Conservation (phyloP, 257 asterid genomes). For the Cynanchum wilfordii region DNA sequence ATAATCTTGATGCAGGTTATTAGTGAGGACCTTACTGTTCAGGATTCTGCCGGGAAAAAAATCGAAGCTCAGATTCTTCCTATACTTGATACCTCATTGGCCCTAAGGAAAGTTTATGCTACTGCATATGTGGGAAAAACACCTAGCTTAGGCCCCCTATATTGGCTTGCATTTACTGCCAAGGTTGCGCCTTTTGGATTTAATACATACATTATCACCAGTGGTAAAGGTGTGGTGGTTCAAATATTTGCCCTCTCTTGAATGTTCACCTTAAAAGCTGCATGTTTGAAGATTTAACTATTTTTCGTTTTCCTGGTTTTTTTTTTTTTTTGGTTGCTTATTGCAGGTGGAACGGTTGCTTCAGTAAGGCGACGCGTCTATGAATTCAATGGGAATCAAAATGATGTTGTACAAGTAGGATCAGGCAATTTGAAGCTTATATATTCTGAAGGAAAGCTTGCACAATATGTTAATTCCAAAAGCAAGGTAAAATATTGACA, state of each 20-base stretch:
- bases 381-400: slow-evolving; percentile 37
- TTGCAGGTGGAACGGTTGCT: slow-evolving; percentile 42
- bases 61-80: slow-evolving; percentile 70
- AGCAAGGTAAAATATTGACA: slow-evolving; percentile 45
- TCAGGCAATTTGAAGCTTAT: slow-evolving; percentile 74
- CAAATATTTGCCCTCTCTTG: slow-evolving; percentile 13
- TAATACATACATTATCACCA: slow-evolving; percentile 58
- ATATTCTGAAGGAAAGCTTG: slow-evolving; percentile 65
- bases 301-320: not conserved
- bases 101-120: slow-evolving; percentile 47
- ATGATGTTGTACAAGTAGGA: slow-evolving; percentile 57
- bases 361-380: slow-evolving; percentile 28
- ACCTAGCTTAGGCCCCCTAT: slow-evolving; percentile 40
- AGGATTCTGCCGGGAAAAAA: slow-evolving; percentile 67
- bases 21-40: slow-evolving; percentile 49
- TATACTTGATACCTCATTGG: slow-evolving; percentile 50
- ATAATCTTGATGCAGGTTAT: slow-evolving; percentile 52
- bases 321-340: slow-evolving; percentile 12
- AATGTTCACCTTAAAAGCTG: slow-evolving; percentile 1
- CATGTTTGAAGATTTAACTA: not conserved
- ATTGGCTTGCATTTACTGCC: slow-evolving; percentile 82
- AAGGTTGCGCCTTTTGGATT: slow-evolving; percentile 83
- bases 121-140: slow-evolving; percentile 57
- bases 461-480: slow-evolving; percentile 51
- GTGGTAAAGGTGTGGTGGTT: slow-evolving; percentile 54